Conservation (phyloP, 768 basidiomycete genomes). For the Pleurotus tuoliensis region DNA sequence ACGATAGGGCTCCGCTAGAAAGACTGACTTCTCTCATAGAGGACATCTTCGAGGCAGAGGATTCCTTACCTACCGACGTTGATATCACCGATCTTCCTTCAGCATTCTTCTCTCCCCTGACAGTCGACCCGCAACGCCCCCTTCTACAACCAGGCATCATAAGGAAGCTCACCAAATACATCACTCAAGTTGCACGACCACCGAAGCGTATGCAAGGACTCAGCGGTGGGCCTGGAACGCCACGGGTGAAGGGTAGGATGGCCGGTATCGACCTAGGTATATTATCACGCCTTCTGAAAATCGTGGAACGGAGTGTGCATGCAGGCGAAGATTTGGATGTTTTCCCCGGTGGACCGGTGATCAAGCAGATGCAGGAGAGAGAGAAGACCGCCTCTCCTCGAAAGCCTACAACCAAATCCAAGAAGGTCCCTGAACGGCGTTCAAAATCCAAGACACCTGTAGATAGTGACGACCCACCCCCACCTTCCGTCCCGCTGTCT, state of each 20-base stretch:
- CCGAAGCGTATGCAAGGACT: constrained; percentile 57
- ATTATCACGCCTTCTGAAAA: constrained; percentile 65
- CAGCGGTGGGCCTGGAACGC: constrained; percentile 38
- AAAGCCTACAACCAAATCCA: constrained; percentile 35
- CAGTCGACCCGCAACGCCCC: constrained; percentile 54
- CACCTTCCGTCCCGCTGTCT: constrained; percentile 20
- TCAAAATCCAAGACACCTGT: constrained; percentile 43
- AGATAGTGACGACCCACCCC: constrained; percentile 29
- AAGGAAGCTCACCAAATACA: constrained; percentile 65
- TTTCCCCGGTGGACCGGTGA: constrained; percentile 33
- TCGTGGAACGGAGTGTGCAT: constrained; percentile 76
- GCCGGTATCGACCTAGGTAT: constrained; percentile 62
- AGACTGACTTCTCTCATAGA: constrained; percentile 75
- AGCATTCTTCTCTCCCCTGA: constrained; percentile 64
- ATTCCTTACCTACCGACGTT: constrained; percentile 57
- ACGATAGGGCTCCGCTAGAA: constrained; percentile 73
- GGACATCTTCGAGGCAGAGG: constrained; percentile 83
- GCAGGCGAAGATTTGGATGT: constrained; percentile 74
- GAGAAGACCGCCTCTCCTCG: constrained; percentile 37
- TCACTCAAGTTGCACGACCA: constrained; percentile 64
- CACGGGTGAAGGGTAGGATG: constrained; percentile 52
- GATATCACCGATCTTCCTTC: constrained; percentile 47
- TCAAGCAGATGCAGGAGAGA: constrained; percentile 16
- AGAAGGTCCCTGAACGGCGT: constrained; percentile 33
- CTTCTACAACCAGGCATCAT: constrained; percentile 55